Conservation (phyloP, 148 eudicot genomes). For the Cornus florida region DNA sequence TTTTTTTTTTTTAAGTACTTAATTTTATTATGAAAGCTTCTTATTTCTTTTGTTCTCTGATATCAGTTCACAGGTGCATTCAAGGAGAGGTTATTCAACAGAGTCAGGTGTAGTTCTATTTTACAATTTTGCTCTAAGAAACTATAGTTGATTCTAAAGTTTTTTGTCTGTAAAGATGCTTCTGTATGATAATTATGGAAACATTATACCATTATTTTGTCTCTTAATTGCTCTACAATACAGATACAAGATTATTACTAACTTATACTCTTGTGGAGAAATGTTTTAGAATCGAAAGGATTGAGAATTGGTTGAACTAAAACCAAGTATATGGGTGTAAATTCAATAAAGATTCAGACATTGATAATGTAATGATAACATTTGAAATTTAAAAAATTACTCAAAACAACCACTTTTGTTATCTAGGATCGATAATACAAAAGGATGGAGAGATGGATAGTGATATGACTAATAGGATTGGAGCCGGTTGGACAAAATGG, state of each 20-base stretch:
- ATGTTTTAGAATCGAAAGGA: too few species aligned
- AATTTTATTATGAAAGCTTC: background rate
- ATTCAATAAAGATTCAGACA: too few species aligned
- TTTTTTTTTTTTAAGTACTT: background rate
- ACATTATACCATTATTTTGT: background rate
- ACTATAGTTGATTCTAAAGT: background rate
- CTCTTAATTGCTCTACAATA: background rate
- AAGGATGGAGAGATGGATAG: too few species aligned
- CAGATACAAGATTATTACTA: background rate
- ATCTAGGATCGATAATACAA: too few species aligned
- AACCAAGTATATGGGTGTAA: too few species aligned
- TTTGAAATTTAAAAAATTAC: too few species aligned
- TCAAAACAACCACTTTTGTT: too few species aligned
- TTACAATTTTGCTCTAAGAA: background rate
- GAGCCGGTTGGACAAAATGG: too few species aligned
- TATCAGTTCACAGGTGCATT: slow-evolving; percentile 42
- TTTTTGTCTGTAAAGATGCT: background rate
- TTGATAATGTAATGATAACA: too few species aligned
- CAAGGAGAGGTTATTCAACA: slow-evolving; percentile 52
- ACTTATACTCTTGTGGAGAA: too few species aligned
- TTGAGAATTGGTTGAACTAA: too few species aligned
- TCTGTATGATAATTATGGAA: background rate
- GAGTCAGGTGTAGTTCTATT: slow-evolving; percentile 45
- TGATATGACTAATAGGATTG: too few species aligned
- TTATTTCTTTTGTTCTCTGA: slow-evolving; percentile 2